Evolutionary conservation across 306 rosid genomes (phyloP).

Genomic region (Gillenia trifoliata): DNA sequence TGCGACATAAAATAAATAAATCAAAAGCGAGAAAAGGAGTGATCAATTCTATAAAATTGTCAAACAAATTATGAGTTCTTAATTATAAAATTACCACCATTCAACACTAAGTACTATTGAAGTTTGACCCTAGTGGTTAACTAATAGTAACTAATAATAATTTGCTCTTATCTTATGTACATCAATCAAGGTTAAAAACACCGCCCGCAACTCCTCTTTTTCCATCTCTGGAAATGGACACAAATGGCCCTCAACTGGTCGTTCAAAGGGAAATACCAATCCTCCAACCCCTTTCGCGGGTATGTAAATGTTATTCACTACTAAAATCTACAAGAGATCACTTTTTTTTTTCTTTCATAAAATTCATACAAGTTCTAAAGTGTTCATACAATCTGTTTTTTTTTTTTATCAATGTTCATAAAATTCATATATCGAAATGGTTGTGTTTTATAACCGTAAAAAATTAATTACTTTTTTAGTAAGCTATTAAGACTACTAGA

Average conservation of each 20-base stretch:
- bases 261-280: slow-evolving; percentile 48
- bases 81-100: background rate
- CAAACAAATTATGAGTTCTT: background rate
- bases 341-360: too few species aligned
- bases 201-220: slow-evolving; percentile 93
- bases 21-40: background rate
- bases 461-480: too few species aligned
- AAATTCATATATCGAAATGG: too few species aligned
- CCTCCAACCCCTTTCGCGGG: slow-evolving; percentile 47
- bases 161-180: background rate
- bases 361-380: too few species aligned
- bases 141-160: background rate
- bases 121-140: background rate
- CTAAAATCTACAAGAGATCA: too few species aligned
- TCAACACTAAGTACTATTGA: too few species aligned
- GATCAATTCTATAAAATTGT: too few species aligned
- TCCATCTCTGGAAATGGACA: slow-evolving; percentile 88
- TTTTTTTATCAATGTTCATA: too few species aligned
- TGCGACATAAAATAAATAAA: background rate
- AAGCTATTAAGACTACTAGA: too few species aligned
- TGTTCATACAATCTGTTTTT: too few species aligned
- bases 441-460: too few species aligned
- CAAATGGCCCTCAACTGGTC: slow-evolving; percentile 34
- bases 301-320: slow-evolving; percentile 5
- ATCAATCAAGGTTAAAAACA: slow-evolving; percentile 61